Conservation (phyloP, 2,329 filamentous ascomycete genomes). For the Lasiodiplodia gonubiensis region DNA sequence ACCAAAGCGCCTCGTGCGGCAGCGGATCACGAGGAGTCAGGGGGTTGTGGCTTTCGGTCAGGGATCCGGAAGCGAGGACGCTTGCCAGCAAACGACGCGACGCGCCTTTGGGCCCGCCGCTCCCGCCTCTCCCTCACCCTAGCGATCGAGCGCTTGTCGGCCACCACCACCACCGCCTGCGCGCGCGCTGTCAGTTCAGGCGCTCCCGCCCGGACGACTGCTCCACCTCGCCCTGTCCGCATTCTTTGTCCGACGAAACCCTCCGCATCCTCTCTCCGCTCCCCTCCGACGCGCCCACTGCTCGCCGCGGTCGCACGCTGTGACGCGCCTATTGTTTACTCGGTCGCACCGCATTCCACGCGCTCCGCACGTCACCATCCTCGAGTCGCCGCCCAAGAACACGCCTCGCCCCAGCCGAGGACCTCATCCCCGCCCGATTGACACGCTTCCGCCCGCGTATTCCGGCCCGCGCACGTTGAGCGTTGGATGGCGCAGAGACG, state of each 20-base stretch:
- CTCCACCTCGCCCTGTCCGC: conserved; percentile 15
- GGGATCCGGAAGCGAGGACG: conserved; percentile 20
- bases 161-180: conserved; percentile 17
- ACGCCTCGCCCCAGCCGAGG: conserved; percentile 18
- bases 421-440: conserved; percentile 12
- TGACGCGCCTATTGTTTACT: conserved; percentile 30
- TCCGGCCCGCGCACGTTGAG: conserved; percentile 24
- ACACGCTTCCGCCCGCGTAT: conserved; percentile 20
- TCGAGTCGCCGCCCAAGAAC: conserved; percentile 24
- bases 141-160: conserved; percentile 17
- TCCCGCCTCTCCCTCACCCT: conserved; percentile 19
- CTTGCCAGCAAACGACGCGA: conserved; percentile 26
- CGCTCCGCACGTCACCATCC: conserved; percentile 25
- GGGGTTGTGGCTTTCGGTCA: conserved; percentile 14
- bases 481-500: conserved; percentile 27
- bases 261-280: not conserved
- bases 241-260: conserved; percentile 23
- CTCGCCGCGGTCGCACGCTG: conserved; percentile 13
- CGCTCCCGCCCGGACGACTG: conserved; percentile 7
- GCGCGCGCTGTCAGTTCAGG: conserved; percentile 13
- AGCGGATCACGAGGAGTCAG: conserved; percentile 20
- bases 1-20: conserved; percentile 1
- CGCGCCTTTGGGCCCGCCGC: conserved; percentile 14
- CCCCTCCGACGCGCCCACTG: conserved; percentile 20
- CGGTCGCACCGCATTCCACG: conserved; percentile 27